Base-by-base conservation (phyloP, 1,284 basidiomycete genomes). In the Ganoderma lingzhi region DNA sequence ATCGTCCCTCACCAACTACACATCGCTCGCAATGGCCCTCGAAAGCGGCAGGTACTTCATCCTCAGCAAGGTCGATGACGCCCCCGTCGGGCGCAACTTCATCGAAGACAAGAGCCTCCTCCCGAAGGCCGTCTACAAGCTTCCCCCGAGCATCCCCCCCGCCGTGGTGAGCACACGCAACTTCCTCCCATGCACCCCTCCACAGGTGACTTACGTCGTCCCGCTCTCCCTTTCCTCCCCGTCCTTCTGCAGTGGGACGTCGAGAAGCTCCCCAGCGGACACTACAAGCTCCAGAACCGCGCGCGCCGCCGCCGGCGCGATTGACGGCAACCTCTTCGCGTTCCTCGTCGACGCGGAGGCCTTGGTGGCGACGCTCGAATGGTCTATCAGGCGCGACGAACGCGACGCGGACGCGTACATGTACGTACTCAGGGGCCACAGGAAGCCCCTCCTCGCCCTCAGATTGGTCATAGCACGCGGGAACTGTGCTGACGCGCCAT, bases 261-360 rank as follows among this genome's bases (percentile, higher is more conserved):
- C 53, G 53, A 56, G 53, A 56, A 56, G 53, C 53, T 56, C 53
- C 15, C 30, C 14, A 56, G 19, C 53, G 53, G 53, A 15, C 17
- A 56, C 6, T 56, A 56, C 53, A 17, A 6, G 14, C 15, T 56
- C 6, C 28, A 56, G 53, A 35, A 8, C 15, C 15, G 32, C 15
- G 30, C n/a, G 53, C 8, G 53, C 53, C 14, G 12, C 14, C 30
- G 53, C 35, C 30, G 53, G 53, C 15, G 28, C 30, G 14, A 0
- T 35, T 12, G 15, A 56, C 5, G 53, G 32, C 6, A 6, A 2
- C 30, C 53, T 56, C 53, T 32, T 30, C 15, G 53, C 53, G 15
- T 56, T 56, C 53, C 53, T 56, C 53, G 17, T 32, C 15, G 17
- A 35, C 2, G 30, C 28, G 30, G 30, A 32, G 28, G 14, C 3